phyloP scores from a whole-genome alignment of 139 green algal species.

The Medakamo hakoo region DNA sequence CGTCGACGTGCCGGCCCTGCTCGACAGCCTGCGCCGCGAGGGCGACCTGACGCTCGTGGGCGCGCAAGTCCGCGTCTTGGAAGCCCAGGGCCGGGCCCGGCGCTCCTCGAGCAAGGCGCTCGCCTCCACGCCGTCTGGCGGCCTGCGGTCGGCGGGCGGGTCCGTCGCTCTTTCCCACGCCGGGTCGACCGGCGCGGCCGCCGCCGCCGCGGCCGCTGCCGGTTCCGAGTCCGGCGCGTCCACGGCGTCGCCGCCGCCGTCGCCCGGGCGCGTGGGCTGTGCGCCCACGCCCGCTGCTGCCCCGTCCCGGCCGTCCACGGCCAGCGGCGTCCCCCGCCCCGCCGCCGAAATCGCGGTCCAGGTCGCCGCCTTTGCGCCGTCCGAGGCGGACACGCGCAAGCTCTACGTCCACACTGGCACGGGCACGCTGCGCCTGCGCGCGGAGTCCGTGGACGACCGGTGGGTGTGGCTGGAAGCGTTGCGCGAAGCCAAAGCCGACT shows the following conservation, averaged over 20 bases:
- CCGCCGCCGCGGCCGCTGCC: no score
- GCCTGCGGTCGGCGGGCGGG: no score
- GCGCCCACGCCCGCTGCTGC: background rate
- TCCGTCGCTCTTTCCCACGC: no score
- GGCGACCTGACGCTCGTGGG: background rate
- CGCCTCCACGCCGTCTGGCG: no score
- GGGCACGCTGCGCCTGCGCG: conserved; percentile 29
- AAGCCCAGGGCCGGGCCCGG: background rate
- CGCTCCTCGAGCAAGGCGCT: background rate
- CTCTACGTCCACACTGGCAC: conserved; percentile 60
- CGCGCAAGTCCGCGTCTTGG: background rate
- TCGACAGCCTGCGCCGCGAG: background rate
- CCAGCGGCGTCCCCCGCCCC: conserved; percentile 2
- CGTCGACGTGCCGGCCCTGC: no score
- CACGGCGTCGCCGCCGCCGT: no score
- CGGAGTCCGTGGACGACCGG: conserved; percentile 45
- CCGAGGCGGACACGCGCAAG: conserved; percentile 39
- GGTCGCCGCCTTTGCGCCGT: conserved; percentile 34
- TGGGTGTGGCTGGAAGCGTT: conserved; percentile 39
- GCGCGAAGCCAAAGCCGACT: conserved; percentile 9
- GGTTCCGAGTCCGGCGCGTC: no score
- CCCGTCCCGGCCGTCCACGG: conserved; percentile 2
- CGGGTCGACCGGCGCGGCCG: no score
- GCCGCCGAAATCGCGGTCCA: conserved; percentile 29
- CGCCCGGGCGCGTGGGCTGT: no score